Percentiles rank a stretch among this genome's conserved stretches.
These are phyloP conservation scores for Grigorovia transvaalensis DNA, from an alignment of 805 yeast genomes.

Conservation along the genomic window DNA sequence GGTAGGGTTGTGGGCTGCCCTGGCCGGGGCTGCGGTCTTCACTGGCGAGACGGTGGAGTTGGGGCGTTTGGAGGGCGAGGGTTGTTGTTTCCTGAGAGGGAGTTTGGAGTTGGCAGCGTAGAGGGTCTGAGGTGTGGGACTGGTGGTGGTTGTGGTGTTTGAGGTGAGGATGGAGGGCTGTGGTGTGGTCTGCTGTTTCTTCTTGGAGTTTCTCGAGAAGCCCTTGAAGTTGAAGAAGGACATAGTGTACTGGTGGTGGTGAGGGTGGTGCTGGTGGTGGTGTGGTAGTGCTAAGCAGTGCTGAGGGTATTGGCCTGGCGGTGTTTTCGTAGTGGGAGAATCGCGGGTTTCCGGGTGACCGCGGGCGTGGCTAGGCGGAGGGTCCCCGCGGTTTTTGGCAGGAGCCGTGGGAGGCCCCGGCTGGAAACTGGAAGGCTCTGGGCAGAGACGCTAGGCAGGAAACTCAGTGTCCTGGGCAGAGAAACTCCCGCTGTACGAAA, in stretches of 20 bases:
- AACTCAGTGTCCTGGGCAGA: too few relatives aligned
- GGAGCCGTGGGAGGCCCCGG: too few relatives aligned
- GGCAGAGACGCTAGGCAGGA: too few relatives aligned
- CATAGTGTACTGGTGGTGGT: slow-evolving; percentile 8
- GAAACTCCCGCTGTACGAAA: too few relatives aligned
- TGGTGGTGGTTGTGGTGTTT: slow-evolving; percentile 5
- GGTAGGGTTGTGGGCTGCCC: neutral
- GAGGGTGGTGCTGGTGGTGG: neutral
- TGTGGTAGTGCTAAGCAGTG: neutral
- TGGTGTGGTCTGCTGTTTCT: slow-evolving; percentile 31
- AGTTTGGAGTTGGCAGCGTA: slow-evolving; percentile 34
- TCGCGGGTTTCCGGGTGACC: neutral
- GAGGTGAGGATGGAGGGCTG: neutral
- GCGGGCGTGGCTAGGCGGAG: too few relatives aligned
- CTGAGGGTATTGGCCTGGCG: neutral
- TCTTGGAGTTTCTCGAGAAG: slow-evolving; percentile 47
- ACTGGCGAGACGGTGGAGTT: slow-evolving; percentile 3
- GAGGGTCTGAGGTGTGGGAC: neutral
- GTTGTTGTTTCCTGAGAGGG: slow-evolving; percentile 34
- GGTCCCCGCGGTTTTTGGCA: too few relatives aligned
- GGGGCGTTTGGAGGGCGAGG: slow-evolving; percentile 12
- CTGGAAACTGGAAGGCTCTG: too few relatives aligned
- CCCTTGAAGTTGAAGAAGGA: slow-evolving; percentile 32
- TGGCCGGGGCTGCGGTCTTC: too few relatives aligned
- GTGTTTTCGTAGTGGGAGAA: neutral